Evolutionary conservation across 768 basidiomycete species (phyloP).

Genomic region (Phaeotremella skinneri): DNA sequence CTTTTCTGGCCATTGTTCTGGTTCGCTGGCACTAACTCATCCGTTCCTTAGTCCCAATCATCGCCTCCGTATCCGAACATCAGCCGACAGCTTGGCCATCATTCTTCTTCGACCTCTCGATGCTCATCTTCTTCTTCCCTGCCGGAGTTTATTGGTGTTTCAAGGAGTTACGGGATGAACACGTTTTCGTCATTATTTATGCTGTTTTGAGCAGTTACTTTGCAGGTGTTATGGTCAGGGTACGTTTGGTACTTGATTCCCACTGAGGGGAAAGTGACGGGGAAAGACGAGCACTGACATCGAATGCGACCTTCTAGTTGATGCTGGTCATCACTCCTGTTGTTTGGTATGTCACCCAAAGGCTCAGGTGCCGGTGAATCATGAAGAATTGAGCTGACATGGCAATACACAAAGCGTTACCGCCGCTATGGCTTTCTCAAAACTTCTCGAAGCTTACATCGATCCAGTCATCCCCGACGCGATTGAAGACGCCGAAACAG

Average conservation of each 20-base stretch:
- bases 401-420: constrained; percentile 60
- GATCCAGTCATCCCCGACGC: constrained; percentile 71
- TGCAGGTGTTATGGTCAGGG: constrained; percentile 97
- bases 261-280: too few relatives aligned
- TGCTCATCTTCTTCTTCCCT: constrained; percentile 97
- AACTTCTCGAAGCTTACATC: constrained; percentile 82
- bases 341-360: constrained; percentile 61
- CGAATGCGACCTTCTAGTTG: constrained; percentile 53
- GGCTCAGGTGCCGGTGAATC: neutral
- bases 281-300: neutral
- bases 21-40: neutral
- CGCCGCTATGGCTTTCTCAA: constrained; percentile 84
- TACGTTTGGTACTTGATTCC: constrained; percentile 5
- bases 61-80: constrained; percentile 98
- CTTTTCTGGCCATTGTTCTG: neutral
- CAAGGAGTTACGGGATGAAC: constrained; percentile 90
- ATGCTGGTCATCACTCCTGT: constrained; percentile 97
- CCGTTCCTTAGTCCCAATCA: constrained; percentile 67
- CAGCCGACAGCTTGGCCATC: constrained; percentile 99
- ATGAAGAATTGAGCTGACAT: neutral
- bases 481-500: constrained; percentile 32
- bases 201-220: constrained; percentile 95
- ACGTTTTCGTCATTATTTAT: constrained; percentile 98
- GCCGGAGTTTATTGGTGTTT: constrained; percentile 93
- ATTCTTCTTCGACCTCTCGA: constrained; percentile 98